Evolutionary conservation across 371 early-diverging fungal genomes (phyloP).

Genomic region (Actinomucor elegans): DNA sequence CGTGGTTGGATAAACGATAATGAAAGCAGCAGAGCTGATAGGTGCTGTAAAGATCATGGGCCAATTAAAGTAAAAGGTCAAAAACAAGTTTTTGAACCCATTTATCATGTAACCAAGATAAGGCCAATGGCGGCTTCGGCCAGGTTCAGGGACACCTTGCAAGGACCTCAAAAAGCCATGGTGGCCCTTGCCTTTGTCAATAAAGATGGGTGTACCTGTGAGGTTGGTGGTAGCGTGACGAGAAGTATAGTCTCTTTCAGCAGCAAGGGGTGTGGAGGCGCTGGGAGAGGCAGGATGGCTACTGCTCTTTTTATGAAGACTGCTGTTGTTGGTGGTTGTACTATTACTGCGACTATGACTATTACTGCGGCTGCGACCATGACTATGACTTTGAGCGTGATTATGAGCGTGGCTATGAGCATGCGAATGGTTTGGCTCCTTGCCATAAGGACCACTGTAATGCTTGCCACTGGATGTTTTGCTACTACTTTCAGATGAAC

Average conservation of each 20-base stretch:
- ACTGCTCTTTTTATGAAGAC: not conserved
- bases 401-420: not conserved
- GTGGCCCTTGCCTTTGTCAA: not conserved
- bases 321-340: not conserved
- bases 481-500: constrained; percentile 3
- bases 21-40: constrained; percentile 19
- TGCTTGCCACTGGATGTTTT: constrained; percentile 7
- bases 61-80: constrained; percentile 39
- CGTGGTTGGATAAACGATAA: constrained; percentile 21
- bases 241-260: constrained; percentile 1
- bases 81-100: constrained; percentile 13
- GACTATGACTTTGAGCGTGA: not conserved
- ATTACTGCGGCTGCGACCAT: not conserved
- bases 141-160: constrained; percentile 16
- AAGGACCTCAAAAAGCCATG: not conserved
- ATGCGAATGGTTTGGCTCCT: too few relatives aligned
- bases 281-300: not conserved
- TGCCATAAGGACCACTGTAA: not conserved
- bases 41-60: constrained; percentile 27
- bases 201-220: constrained; percentile 5
- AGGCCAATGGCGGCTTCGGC: constrained; percentile 10
- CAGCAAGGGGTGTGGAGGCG: not conserved
- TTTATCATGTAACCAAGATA: constrained; percentile 24
- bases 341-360: not conserved
- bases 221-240: constrained; percentile 8